Evolutionary conservation across 2,329 filamentous ascomycete genomes (phyloP).

Genomic region (Emydomyces testavorans): DNA sequence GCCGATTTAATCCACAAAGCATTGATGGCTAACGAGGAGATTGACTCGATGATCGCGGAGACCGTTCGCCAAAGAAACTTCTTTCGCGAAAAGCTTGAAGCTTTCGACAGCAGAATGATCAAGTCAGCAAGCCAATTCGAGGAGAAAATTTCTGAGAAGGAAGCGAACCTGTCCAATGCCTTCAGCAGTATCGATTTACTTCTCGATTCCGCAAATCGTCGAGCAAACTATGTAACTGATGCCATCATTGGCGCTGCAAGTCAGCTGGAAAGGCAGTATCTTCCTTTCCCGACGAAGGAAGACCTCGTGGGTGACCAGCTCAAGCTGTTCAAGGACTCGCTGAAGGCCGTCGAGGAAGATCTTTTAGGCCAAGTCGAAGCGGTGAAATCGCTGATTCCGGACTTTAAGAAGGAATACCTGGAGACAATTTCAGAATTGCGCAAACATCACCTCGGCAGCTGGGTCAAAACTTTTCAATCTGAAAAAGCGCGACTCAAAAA

Average conservation of each 20-base stretch:
- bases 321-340: background rate
- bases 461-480: background rate
- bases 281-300: conserved; percentile 1
- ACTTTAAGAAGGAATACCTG: conserved; percentile 1
- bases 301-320: conserved; percentile 1
- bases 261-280: background rate
- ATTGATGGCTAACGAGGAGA: background rate
- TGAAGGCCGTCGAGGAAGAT: background rate
- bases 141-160: background rate
- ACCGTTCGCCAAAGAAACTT: background rate
- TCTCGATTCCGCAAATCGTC: background rate
- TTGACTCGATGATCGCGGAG: conserved; percentile 1
- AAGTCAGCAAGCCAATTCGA: background rate
- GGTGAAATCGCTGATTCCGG: background rate
- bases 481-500: conserved; percentile 1
- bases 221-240: background rate
- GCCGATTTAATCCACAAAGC: background rate
- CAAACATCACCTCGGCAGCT: background rate
- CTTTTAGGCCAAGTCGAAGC: background rate
- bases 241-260: background rate
- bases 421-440: background rate
- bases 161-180: background rate
- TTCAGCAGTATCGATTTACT: background rate
- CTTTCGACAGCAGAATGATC: background rate
- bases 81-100: background rate